phyloP scores from a whole-genome alignment of 1,139 yeast genomes.

The Nakaseomyces kungkrabaensis region DNA sequence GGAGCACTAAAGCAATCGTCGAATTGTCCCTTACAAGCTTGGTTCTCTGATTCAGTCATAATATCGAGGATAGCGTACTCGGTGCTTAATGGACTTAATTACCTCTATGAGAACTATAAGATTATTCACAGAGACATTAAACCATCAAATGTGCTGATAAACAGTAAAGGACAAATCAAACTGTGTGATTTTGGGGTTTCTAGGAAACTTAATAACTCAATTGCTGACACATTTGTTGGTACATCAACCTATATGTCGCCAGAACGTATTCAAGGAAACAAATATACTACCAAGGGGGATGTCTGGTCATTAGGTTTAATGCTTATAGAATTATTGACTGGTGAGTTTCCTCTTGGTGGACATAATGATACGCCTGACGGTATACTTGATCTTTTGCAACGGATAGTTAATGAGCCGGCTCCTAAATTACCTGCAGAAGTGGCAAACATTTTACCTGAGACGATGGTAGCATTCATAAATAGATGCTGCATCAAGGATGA shows the following conservation, averaged over 20 bases:
- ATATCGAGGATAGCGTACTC: constrained; percentile 67
- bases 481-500: constrained; percentile 60
- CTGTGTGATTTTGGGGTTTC: constrained; percentile 92
- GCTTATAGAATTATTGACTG: constrained; percentile 80
- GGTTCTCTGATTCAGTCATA: constrained; percentile 52
- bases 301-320: constrained; percentile 94
- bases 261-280: constrained; percentile 89
- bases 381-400: constrained; percentile 75
- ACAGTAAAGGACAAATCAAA: constrained; percentile 70
- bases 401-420: constrained; percentile 88
- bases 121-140: constrained; percentile 90
- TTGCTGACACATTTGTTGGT: constrained; percentile 96
- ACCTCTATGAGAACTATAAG: constrained; percentile 69
- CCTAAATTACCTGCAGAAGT: constrained; percentile 50
- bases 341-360: constrained; percentile 53
- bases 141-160: constrained; percentile 78
- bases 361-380: constrained; percentile 67
- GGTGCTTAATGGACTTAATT: constrained; percentile 71
- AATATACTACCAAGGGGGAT: constrained; percentile 86
- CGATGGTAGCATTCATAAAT: constrained; percentile 47
- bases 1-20: neutral
- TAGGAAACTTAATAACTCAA: constrained; percentile 79
- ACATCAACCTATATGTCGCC: constrained; percentile 98
- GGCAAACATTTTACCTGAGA: constrained; percentile 29
- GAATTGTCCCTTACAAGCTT: constrained; percentile 29